These are phyloP conservation scores for Candida corydali DNA, from an alignment of 805 yeast species.

Conservation along the genomic window DNA sequence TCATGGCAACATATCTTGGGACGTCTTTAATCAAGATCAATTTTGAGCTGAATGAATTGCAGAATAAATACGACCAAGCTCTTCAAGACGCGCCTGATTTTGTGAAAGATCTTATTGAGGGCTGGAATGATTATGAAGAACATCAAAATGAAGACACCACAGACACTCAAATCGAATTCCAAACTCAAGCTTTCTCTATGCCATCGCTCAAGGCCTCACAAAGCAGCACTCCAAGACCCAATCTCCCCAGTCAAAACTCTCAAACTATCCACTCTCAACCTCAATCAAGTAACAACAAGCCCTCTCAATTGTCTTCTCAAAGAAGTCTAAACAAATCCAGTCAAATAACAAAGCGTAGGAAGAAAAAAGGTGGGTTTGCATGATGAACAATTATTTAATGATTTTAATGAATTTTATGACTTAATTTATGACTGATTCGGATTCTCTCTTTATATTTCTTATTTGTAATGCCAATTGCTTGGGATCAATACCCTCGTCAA, in stretches of 20 bases:
- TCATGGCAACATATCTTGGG: conserved; percentile 4
- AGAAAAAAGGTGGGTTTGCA: conserved; percentile 49
- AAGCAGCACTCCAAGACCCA: too few relatives aligned
- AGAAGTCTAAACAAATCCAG: background rate
- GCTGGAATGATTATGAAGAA: conserved; percentile 9
- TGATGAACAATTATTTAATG: conserved; percentile 15
- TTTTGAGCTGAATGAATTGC: conserved; percentile 1
- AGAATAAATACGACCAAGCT: conserved; percentile 3
- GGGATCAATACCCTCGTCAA: conserved; percentile 40
- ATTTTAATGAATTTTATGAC: background rate
- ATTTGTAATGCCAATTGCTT: conserved; percentile 23
- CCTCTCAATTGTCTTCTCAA: conserved; percentile 6
- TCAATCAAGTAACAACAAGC: background rate
- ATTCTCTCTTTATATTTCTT: conserved; percentile 22
- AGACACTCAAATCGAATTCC: background rate
- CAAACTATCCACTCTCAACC: background rate
- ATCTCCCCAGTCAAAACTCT: background rate
- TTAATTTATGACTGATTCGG: conserved; percentile 13
- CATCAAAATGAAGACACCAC: background rate
- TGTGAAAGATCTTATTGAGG: conserved; percentile 7
- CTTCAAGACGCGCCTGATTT: conserved; percentile 8
- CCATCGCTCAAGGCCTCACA: conserved; percentile 17
- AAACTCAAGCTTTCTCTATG: conserved; percentile 9
- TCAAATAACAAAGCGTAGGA: conserved; percentile 25
- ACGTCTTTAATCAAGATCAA: conserved; percentile 7